Conservation (phyloP, 345 rosid species). For the Toxicodendron radicans region DNA sequence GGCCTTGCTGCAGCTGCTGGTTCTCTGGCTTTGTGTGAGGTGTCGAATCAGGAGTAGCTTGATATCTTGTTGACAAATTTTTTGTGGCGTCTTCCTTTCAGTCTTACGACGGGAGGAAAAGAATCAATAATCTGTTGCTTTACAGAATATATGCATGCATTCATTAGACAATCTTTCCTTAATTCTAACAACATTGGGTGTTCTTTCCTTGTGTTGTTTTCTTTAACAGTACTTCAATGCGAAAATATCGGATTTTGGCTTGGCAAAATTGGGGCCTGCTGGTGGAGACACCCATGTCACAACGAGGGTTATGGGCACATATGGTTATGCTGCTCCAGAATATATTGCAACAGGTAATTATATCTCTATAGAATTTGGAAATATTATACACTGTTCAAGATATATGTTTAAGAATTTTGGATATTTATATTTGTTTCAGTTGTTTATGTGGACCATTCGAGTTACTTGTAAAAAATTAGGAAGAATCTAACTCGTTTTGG, state of each 20-base stretch:
- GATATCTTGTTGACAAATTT: too few species aligned
- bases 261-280: slow-evolving; percentile 69
- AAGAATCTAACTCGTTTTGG: too few species aligned
- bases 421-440: not conserved
- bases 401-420: too few species aligned
- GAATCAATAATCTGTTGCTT: not conserved
- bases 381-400: not conserved
- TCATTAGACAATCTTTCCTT: not conserved
- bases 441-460: not conserved
- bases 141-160: not conserved
- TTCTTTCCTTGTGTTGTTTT: not conserved
- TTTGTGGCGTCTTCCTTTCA: too few species aligned
- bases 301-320: slow-evolving; percentile 43
- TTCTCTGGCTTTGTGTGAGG: not conserved
- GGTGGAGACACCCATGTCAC: slow-evolving; percentile 51
- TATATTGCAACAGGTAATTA: slow-evolving; percentile 62
- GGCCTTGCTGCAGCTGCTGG: slow-evolving; percentile 11
- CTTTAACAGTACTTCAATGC: slow-evolving; percentile 48
- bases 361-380: not conserved
- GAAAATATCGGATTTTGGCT: slow-evolving; percentile 66
- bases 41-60: not conserved
- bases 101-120: not conserved
- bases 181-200: not conserved
- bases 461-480: not conserved
- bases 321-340: slow-evolving; percentile 69